phyloP scores from a whole-genome alignment of 306 rosid species.

The Oxytropis ochrocephala region DNA sequence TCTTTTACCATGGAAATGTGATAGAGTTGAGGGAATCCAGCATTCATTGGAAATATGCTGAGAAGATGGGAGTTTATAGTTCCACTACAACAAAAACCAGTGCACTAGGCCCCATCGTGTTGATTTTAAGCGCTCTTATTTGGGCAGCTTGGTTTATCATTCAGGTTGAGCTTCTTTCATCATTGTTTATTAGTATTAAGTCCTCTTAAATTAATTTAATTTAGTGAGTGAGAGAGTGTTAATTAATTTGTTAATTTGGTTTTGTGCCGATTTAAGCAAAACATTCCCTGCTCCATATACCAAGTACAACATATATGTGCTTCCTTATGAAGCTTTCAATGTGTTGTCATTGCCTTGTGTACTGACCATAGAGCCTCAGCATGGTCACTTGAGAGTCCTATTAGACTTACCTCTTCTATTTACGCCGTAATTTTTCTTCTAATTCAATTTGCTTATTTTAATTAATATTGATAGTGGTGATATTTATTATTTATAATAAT shows the following conservation, averaged over 20 bases:
- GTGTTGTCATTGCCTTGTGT: conserved; percentile 45
- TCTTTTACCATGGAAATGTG: conserved; percentile 74
- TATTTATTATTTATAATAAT: background rate
- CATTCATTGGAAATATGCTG: conserved; percentile 64
- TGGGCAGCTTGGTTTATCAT: conserved; percentile 64
- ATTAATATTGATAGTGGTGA: background rate
- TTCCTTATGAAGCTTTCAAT: conserved; percentile 51
- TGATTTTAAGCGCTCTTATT: conserved; percentile 42
- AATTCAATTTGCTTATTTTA: background rate
- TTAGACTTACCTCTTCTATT: conserved; percentile 44
- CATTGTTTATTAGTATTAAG: no score
- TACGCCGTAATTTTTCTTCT: conserved; percentile 37
- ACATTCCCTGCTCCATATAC: conserved; percentile 75
- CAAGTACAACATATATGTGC: conserved; percentile 56
- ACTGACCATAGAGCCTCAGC: conserved; percentile 35
- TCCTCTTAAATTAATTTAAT: no score
- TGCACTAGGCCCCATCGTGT: conserved; percentile 38
- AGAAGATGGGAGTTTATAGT: conserved; percentile 11
- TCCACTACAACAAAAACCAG: conserved; percentile 6
- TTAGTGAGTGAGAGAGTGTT: no score
- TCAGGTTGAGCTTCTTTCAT: conserved; percentile 29
- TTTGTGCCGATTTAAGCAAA: conserved; percentile 53
- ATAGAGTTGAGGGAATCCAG: conserved; percentile 47
- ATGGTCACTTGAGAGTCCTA: conserved; percentile 50
- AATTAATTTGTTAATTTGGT: background rate